Evolutionary conservation across 768 basidiomycete genomes (phyloP), one percentile per base, ranked within the genome.

Genomic region (Glaciozyma antarctica): DNA sequence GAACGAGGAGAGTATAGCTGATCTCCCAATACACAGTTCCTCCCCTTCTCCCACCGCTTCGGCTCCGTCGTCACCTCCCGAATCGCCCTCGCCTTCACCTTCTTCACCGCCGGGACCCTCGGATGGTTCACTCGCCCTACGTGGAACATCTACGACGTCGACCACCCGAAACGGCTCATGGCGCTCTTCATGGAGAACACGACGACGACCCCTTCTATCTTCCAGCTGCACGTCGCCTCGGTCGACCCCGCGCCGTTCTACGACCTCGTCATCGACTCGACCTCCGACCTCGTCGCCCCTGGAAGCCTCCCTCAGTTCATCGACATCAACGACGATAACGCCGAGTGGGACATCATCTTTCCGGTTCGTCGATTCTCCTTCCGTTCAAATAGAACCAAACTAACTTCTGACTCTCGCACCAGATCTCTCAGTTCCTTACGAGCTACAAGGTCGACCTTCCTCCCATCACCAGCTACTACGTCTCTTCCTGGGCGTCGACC

Each of bases 151-250:
- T 98, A 92, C 75, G 91, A 95, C 72, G 76, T 73, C 21, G 83
- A 84, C 81, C 94, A 97, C 74, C 93, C 91, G 71, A 90, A 90
- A 77, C 79, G 94, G 61, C 57, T 94, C 57, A 92, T 89, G 72
- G 81, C 91, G 43, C 77, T 95, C 49, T 86, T 90, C 73, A 80
- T 85, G 69, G 90, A 94, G 76, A 90, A 97, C 72, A 91, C 91
- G 74, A 71, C 72, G 47, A 69, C 62, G 26, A 28, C 61, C 0
- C 68, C 7, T 76, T 81, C 28, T 84, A 87, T 68, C 38, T 83
- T 87, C 64, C 82, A 86, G 70, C 77, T 93, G 22, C 90, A 95
- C 73, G 76, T 97, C 51, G 89, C 88, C 2, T 79, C 84, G 3
- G 86, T 90, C 6, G 92, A 97, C 73, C 82, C 85, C 7, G 87